Base-by-base conservation (phyloP, 108 stramenopile genomes). In the Mediolabrus comicus region DNA sequence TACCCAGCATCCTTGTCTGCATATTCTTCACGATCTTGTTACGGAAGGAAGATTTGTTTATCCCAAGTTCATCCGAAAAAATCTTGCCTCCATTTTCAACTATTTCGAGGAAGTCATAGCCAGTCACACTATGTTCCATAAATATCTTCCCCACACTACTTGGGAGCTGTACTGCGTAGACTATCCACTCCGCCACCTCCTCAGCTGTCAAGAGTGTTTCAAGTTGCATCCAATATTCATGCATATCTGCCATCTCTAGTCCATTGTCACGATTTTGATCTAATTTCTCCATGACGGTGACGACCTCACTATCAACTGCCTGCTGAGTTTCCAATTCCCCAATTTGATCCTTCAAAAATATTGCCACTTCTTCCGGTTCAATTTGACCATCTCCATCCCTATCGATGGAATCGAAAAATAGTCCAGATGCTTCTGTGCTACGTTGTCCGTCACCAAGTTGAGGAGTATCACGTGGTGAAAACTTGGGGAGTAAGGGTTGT, bases 41-140 rank as follows among this genome's bases (percentile, higher is more conserved):
- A 25, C 62, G 38, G 38, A 69, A 79, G 5, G 69, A 59, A 32
- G 60, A 22, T 64, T 62, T 82, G n/a, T 69, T 49, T 34, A 88
- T 74, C 54, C 84, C 84, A 33, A 88, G 73, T 38, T 88, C 87
- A 38, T 83, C 53, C 43, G 38, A 55, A 12, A 80, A 63, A 14
- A 73, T 68, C 17, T 52, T 60, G 4, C 81, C 81, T 31, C 75
- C 70, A 49, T 88, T 75, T 28, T 81, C 76, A 8, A 86, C 74
- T 9, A 88, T 82, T 31, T 88, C 86, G 0, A 67, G 75, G 65
- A 88, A 88, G 66, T 88, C 83, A 67, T 88, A 86, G 1, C 85
- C 87, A 3, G 87, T 86, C 12, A 88, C 82, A 51, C 55, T 46
- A 77, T 84, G 75, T 16, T 70, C 57, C 22, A 82, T 43, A 60